Evolutionary conservation across 805 yeast species (phyloP), one percentile per base, ranked within the genome.

Genomic region (Hanseniaspora meyeri): DNA sequence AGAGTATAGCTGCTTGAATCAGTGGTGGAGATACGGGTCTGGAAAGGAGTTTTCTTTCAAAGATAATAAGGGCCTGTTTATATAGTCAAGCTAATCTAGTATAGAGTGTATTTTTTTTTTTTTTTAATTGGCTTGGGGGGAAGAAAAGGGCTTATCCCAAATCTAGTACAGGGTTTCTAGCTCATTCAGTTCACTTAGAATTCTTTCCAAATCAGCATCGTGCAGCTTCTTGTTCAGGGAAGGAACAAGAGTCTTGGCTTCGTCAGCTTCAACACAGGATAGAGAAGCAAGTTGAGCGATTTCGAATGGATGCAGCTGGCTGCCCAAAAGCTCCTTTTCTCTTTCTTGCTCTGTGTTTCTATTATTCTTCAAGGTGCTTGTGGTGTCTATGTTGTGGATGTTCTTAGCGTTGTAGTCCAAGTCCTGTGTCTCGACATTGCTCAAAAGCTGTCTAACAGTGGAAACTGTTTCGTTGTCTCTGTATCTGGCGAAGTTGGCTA

Each of bases 241-340:
- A 49, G 98, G 97, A 58, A 93, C 83, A 64, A 93, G 75, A 17
- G 96, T 87, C 70, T 87, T 87, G 39, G 97, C 97, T 73, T 93
- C 98, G 66, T 87, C 98, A 6, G 95, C 89, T 60, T 91, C 97
- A 66, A 91, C 98, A 70, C 97, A 90, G 34, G 93, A 85, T 60
- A 91, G 75, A 3, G 95, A 87, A 0, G 95, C 91, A 58, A 75
- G 57, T 70, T 93, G 97, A 0, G 97, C 95, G 55, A 87, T 75
- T 71, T 93, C 98, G 68, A 93, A 93, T 1, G 98, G 97, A 73
- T 93, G 98, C 63, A 93, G 71, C 31, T 81, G 56, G 50, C 45
- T 52, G 19, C 83, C 49, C n/a, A 43, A 79, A 72, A 55, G 20
- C 11, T 45, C 43, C 37, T 54, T 43, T 36, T 49, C 52, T 49